Conservation (phyloP, 1,284 basidiomycete species). For the Schizopora paradoxa region DNA sequence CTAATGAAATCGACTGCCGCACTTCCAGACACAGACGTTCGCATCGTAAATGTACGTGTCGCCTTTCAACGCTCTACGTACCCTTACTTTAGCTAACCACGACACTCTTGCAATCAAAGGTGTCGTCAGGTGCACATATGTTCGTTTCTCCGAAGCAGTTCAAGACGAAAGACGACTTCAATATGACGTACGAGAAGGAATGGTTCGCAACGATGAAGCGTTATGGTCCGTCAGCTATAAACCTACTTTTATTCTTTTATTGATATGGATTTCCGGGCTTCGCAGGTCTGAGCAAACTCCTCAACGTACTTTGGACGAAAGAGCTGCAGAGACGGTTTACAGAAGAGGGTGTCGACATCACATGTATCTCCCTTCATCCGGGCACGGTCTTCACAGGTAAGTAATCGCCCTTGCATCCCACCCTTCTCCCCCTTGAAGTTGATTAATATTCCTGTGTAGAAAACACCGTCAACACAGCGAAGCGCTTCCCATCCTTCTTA, state of each 20-base stretch:
- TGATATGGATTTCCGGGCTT: slow-evolving; percentile 20
- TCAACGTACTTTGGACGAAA: slow-evolving; percentile 26
- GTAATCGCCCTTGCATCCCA: slow-evolving; percentile 21
- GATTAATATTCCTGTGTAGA: not conserved
- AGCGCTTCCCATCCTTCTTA: slow-evolving; percentile 20
- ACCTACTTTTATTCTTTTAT: slow-evolving; percentile 14
- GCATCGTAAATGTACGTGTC: slow-evolving; percentile 28
- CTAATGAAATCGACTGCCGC: slow-evolving; percentile 26
- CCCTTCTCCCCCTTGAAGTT: not conserved
- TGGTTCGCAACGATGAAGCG: slow-evolving; percentile 7
- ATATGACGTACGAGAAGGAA: slow-evolving; percentile 6
- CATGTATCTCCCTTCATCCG: slow-evolving; percentile 31
- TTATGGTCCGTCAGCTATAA: slow-evolving; percentile 8
- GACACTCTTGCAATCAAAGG: not conserved
- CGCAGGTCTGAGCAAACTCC: slow-evolving; percentile 32
- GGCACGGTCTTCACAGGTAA: slow-evolving; percentile 38
- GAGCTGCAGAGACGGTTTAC: slow-evolving; percentile 28
- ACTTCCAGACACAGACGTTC: slow-evolving; percentile 26
- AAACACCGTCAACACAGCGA: not conserved
- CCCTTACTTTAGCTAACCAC: not conserved
- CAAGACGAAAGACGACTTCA: slow-evolving; percentile 14
- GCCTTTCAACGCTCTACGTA: slow-evolving; percentile 1
- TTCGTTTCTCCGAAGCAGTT: not conserved
- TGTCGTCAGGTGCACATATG: slow-evolving; percentile 4
- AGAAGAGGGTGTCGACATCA: slow-evolving; percentile 27